Percentiles rank a stretch among this genome's conserved stretches.
These are phyloP conservation scores for Sugiyamaella floridensis DNA, from an alignment of 805 yeast species.

Conservation along the genomic window DNA sequence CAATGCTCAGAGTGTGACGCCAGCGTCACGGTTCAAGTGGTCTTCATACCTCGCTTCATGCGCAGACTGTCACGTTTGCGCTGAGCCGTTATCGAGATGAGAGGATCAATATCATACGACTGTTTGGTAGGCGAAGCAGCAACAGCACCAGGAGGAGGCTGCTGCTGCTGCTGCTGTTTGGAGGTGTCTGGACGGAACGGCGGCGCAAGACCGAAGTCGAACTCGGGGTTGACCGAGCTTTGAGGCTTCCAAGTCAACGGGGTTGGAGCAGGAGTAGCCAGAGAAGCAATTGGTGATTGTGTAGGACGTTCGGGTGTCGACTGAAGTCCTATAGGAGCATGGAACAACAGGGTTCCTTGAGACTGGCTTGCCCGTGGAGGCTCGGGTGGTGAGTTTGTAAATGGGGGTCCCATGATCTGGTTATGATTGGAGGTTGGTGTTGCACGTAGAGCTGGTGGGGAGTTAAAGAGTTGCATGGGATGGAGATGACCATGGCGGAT, in stretches of 20 bases:
- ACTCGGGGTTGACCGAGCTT: slow-evolving; percentile 3
- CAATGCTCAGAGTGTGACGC: neutral
- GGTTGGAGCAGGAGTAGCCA: slow-evolving; percentile 6
- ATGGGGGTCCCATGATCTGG: neutral
- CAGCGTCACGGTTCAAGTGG: neutral
- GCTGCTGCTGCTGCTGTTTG: neutral
- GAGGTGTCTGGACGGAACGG: slow-evolving; percentile 4
- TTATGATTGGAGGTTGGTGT: neutral
- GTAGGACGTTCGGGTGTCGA: neutral
- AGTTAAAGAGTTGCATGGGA: neutral
- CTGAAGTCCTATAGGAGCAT: neutral
- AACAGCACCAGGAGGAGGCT: neutral
- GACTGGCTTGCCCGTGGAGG: neutral
- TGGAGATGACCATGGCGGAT: neutral
- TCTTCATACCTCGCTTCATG: slow-evolving; percentile 36
- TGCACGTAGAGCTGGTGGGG: neutral
- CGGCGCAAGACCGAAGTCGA: slow-evolving; percentile 3
- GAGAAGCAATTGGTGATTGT: neutral
- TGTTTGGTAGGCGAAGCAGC: neutral
- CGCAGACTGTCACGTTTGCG: slow-evolving; percentile 48
- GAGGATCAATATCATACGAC: slow-evolving; percentile 7
- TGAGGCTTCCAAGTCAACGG: slow-evolving; percentile 2
- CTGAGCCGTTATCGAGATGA: slow-evolving; percentile 40
- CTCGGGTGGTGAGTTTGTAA: neutral
- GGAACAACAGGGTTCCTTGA: neutral